Evolutionary conservation across 2,329 filamentous ascomycete genomes (phyloP).

Genomic region (Beauveria varroae): DNA sequence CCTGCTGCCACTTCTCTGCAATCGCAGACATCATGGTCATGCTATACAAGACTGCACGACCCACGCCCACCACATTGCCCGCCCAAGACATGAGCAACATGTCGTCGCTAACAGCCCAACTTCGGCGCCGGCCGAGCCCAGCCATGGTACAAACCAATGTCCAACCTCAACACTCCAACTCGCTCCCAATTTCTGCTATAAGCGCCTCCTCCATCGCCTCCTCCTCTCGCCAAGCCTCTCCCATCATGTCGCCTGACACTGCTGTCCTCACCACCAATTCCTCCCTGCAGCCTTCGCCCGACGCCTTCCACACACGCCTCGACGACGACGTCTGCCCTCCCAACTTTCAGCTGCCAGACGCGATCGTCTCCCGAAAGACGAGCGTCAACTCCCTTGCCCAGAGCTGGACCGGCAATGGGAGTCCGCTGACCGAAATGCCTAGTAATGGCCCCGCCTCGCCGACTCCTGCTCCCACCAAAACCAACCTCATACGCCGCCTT

Average conservation of each 20-base stretch:
- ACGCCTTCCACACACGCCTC: conserved; percentile 45
- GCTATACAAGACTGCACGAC: conserved; percentile 8
- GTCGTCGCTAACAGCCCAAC: conserved; percentile 32
- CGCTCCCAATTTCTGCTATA: conserved; percentile 44
- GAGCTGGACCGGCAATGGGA: conserved; percentile 47
- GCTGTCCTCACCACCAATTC: conserved; percentile 49
- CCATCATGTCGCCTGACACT: conserved; percentile 48
- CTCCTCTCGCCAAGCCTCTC: conserved; percentile 47
- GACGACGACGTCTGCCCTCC: conserved; percentile 44
- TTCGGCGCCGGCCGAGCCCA: conserved; percentile 37
- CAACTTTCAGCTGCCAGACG: conserved; percentile 65
- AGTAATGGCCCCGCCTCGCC: conserved; percentile 11
- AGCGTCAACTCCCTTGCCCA: conserved; percentile 59
- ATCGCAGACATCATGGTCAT: conserved; percentile 6
- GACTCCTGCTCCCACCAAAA: conserved; percentile 26
- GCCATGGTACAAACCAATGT: conserved; percentile 41
- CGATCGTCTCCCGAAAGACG: conserved; percentile 54
- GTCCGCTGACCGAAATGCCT: conserved; percentile 41
- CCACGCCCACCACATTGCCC: conserved; percentile 15
- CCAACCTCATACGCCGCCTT: conserved; percentile 67
- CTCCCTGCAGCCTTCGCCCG: conserved; percentile 61
- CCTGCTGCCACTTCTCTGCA: neutral
- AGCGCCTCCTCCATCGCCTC: conserved; percentile 50
- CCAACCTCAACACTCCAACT: conserved; percentile 28
- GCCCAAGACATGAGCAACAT: conserved; percentile 28